These are phyloP conservation scores for Citeromyces hawaiiensis DNA, from an alignment of 1,139 yeast species.

Conservation along the genomic window DNA sequence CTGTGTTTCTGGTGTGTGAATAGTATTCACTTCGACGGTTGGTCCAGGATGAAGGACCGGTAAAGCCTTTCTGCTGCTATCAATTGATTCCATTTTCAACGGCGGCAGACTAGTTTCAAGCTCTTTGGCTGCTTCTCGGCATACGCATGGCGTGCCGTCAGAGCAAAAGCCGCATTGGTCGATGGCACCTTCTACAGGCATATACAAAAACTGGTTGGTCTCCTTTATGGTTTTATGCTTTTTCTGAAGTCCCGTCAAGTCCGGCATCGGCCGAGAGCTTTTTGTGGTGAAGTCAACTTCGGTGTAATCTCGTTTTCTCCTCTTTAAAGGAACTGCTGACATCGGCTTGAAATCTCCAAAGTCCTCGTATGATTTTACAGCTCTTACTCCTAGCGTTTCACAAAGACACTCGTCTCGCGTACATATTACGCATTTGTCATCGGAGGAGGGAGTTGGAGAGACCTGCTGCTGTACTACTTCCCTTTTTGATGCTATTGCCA, in stretches of 20 bases:
- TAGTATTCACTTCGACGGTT: conserved; percentile 26
- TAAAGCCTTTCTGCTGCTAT: conserved; percentile 16
- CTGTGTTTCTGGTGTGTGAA: conserved; percentile 4
- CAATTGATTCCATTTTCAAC: conserved; percentile 7
- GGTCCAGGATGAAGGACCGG: conserved; percentile 62
- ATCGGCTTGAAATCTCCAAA: conserved; percentile 31
- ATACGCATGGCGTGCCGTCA: conserved; percentile 84
- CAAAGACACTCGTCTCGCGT: conserved; percentile 60
- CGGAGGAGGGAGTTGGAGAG: conserved; percentile 3
- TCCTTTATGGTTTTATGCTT: background rate
- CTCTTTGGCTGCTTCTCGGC: conserved; percentile 71
- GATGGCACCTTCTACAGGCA: conserved; percentile 18
- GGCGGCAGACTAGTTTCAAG: conserved; percentile 18
- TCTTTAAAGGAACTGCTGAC: conserved; percentile 44
- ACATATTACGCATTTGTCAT: conserved; percentile 43
- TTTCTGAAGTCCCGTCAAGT: background rate
- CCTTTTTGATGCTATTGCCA: conserved; percentile 8
- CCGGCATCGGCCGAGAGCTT: conserved; percentile 8
- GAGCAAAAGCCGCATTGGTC: conserved; percentile 91
- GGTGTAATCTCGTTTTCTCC: conserved; percentile 14
- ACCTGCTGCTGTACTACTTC: conserved; percentile 4
- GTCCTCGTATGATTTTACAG: background rate
- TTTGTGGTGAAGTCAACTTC: conserved; percentile 43
- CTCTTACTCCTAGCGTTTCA: conserved; percentile 40
- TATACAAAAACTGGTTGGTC: background rate